Evolutionary conservation across 345 rosid genomes (phyloP), one percentile per base, ranked within the genome.

Genomic region (Euclidium syriacum): DNA sequence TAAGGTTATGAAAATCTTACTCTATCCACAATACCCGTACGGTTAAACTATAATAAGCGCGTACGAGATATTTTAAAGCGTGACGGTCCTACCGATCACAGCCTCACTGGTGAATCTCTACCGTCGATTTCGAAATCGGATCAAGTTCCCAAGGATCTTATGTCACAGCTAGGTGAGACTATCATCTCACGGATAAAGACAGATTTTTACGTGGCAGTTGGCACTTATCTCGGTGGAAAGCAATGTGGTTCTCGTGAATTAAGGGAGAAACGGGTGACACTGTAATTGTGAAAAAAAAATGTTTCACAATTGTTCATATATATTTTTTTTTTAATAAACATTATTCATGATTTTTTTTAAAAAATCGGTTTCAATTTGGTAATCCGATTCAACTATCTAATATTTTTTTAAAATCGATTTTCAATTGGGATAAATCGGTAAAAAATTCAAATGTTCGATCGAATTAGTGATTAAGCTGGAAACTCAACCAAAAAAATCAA

Each of bases 161-260:
- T 11, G 16, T 40, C 46, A 40, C 69, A 15, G 52, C 0, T 27
- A 2, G 0, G 65, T 46, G 42, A 60, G 65, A 32, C 11, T 46
- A 60, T 23, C 35, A 44, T 56, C 47, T 35, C 67, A 19, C 17
- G 16, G 59, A 46, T 7, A 50, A 33, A 26, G 15, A 38, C 30
- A 42, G 65, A 69, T 71, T 55, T 51, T 72, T 48, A 77, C 64
- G 56, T 65, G 42, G 65, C 18, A 20, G 39, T 55, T 66, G 58
- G 57, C 70, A 38, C 72, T 40, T 75, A 57, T 76, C 71, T 63
- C 71, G 56, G 18, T 64, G 42, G 27, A 59, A 65, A 56, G 25
- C 38, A 15, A 11, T 18, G 64, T 15, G 64, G 70, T 67, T 78
- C 64, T 76, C 76, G 73, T 71, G 74, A 73, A 33, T 47, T 34